Evolutionary conservation across 768 basidiomycete genomes (phyloP), one percentile per base, ranked within the genome.

Genomic region (Dacryopinax primogenitus): DNA sequence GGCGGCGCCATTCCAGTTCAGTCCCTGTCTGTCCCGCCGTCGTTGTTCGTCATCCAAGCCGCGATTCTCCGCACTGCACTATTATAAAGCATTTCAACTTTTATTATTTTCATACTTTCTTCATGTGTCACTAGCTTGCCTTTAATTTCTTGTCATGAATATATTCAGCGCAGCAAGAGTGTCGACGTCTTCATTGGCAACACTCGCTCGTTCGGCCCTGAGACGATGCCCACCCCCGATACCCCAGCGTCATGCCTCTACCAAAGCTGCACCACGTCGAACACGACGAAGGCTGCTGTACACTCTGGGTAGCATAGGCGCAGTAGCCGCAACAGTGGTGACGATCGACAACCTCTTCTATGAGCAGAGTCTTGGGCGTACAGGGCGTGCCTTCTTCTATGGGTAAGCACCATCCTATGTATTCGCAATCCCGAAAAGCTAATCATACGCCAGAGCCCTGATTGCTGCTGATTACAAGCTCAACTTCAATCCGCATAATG

Each of bases 391-490:
- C 9, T 58, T 58, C 51, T 58, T 58, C 51, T 58, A 58, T 18
- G 51, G 51, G 51, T 58, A 6, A 7, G 51, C 51, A 15, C 51
- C 51, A 3, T 18, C 18, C 11, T 30, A 7, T 18, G 15, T 30
- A 28, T 4, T 30, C 26, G 9, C 23, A 9, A 58, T 39, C 11
- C 13, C 3, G 51, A 26, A 30, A 32, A 3, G 30, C 51, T 58
- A 30, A 58, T 30, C 4, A 11, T 2, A 4, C 15, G 13, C 3
- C 26, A 58, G 87, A 68, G 78, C 82, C 12, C 71, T 84, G 66
- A 86, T 90, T 58, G 86, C 87, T 4, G 67, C 84, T 65, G 87
- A 90, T 77, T 95, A 93, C 78, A 96, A 97, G 72, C 73, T 87
- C 62, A 93, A 94, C 75, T 96, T 95, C 69, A 84, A 79, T 9